Evolutionary conservation across 352 stramenopile species (phyloP).

Genomic region (Pythium apleroticum): DNA sequence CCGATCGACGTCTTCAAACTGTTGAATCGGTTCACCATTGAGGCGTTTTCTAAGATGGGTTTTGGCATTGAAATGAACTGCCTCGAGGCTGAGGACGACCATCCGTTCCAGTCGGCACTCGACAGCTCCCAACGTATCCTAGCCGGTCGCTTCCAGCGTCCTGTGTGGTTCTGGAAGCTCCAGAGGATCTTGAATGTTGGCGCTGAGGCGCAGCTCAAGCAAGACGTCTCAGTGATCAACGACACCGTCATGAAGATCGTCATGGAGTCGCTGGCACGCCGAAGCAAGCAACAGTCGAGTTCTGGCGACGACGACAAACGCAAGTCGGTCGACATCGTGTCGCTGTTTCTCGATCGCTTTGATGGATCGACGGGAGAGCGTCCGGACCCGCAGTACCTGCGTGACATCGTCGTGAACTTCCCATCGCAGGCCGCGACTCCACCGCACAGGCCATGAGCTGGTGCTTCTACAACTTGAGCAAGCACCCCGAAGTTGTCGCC

Average conservation of each 20-base stretch:
- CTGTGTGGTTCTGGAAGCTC: slow-evolving; percentile 42
- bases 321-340: slow-evolving; percentile 29
- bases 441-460: slow-evolving; percentile 68
- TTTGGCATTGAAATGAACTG: slow-evolving; percentile 21
- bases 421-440: slow-evolving; percentile 73
- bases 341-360: slow-evolving; percentile 14
- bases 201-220: slow-evolving; percentile 33
- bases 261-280: slow-evolving; percentile 19
- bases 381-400: slow-evolving; percentile 33
- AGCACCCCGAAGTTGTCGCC: slow-evolving; percentile 50
- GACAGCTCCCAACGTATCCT: slow-evolving; percentile 24
- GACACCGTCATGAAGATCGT: slow-evolving; percentile 41
- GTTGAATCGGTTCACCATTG: slow-evolving; percentile 16
- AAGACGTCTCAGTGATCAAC: slow-evolving; percentile 35
- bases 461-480: slow-evolving; percentile 73
- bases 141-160: slow-evolving; percentile 42
- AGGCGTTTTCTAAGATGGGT: slow-evolving; percentile 22
- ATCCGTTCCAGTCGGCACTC: slow-evolving; percentile 29
- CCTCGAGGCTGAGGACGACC: slow-evolving; percentile 9
- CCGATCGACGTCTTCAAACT: slow-evolving; percentile 1
- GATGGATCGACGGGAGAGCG: not conserved
- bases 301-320: not conserved
- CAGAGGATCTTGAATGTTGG: slow-evolving; percentile 43
- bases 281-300: not conserved
- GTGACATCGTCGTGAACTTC: slow-evolving; percentile 83